Evolutionary conservation across 345 rosid genomes (phyloP), one percentile per base, ranked within the genome.

Genomic region (Populus deltoides): DNA sequence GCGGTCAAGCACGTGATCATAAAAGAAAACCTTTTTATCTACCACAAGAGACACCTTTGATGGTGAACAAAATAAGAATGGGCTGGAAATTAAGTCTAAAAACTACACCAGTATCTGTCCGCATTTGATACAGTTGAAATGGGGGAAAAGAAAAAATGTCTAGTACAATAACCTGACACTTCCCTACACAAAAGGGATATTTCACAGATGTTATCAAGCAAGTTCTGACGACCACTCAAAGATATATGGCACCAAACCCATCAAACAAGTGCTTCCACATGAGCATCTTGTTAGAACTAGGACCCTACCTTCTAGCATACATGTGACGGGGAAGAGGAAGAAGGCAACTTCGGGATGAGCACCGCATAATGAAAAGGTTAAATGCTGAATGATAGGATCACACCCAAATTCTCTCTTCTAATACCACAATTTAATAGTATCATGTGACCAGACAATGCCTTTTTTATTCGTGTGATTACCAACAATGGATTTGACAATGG

Each of bases 1-100:
- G 41, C 62, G 71, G 66, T 81, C 71, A 76, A 51, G 53, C 43
- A 75, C 13, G 31, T 27, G 9, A 75, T 31, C 35, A 22, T n/a
- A 17, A 63, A 59, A n/a, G 13, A 8, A 1, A 41, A 43, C 2
- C 6, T 39, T 41, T 69, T 70, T 16, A 72, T 53, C 22, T 10
- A 27, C 18, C 53, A 62, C 24, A 35, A 67, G 9, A 41, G 38
- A 65, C 49, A 71, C 4, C 51, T 27, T 71, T 31, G 36, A 63
- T 31, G 15, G 51, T 8, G 29, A 25, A 41, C 1, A 43, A 47
- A 29, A 41, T 47, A 45, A 63, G 20, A 15, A 62, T 8, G 38
- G 25, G 70, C 18, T 38, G 20, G 18, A 29, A 75, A 49, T 35
- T 20, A 3, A 66, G 53, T 15, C 71, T 29, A 5, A 18, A 5